Evolutionary conservation across 164 flowering plant species (phyloP).

Genomic region (Stephania cephalantha): DNA sequence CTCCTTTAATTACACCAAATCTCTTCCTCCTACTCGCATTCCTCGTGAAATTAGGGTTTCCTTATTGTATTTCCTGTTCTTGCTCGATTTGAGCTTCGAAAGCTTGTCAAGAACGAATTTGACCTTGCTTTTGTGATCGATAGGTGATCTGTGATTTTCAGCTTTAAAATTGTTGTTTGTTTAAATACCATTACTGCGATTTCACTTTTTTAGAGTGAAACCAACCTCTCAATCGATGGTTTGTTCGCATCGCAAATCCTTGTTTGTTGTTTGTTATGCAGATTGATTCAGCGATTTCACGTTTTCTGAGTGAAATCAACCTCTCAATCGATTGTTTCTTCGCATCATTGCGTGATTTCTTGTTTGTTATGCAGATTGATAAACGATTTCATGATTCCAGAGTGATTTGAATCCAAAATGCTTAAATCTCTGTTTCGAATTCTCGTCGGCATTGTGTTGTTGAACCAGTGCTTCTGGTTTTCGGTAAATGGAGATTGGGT

Average conservation of each 20-base stretch:
- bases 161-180: background rate
- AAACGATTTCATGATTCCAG: no score
- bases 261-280: background rate
- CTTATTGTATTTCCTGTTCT: background rate
- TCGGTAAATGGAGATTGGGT: conserved; percentile 18
- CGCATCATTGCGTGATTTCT: background rate
- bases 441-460: background rate
- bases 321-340: background rate
- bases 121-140: background rate
- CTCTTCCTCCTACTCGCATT: background rate
- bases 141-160: background rate
- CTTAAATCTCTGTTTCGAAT: background rate
- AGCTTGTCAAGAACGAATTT: background rate
- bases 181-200: no score
- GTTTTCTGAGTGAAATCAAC: background rate
- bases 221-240: background rate
- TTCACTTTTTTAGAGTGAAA: no score
- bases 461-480: conserved; percentile 2
- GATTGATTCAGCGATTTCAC: background rate
- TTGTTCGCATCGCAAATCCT: background rate
- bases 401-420: conserved; percentile 8
- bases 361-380: no score
- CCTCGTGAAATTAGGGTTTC: background rate
- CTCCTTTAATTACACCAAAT: background rate
- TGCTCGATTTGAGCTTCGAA: background rate